These are phyloP conservation scores for Lithocarpus polystachyus DNA, from an alignment of 306 rosid genomes.

Conservation along the genomic window DNA sequence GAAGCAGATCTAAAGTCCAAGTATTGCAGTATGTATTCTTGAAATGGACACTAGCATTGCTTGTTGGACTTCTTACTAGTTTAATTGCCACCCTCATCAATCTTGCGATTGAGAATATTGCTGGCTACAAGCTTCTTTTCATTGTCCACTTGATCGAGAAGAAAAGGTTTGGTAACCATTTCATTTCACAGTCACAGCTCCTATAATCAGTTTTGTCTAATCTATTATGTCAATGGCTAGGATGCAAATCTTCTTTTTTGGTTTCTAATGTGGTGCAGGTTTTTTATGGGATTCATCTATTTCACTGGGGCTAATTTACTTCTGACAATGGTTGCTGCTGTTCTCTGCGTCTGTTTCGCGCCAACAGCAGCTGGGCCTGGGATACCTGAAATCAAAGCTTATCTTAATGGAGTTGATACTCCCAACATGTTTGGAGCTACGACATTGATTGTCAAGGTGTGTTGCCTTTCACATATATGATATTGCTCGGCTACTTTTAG, in stretches of 20 bases:
- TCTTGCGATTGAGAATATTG: slow-evolving; percentile 82
- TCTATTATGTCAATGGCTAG: not conserved
- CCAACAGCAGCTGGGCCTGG: slow-evolving; percentile 97
- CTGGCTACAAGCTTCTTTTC: slow-evolving; percentile 79
- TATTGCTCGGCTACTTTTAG: not conserved
- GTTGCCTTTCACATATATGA: slow-evolving; percentile 6
- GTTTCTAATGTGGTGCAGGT: slow-evolving; percentile 41
- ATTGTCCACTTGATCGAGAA: slow-evolving; percentile 42
- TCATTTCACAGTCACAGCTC: not conserved
- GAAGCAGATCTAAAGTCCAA: slow-evolving; percentile 74
- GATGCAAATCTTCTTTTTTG: too few relatives aligned
- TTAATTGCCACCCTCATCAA: slow-evolving; percentile 79
- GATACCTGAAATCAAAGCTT: slow-evolving; percentile 94
- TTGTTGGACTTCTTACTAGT: slow-evolving; percentile 86
- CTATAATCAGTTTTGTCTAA: not conserved
- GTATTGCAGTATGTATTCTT: slow-evolving; percentile 67
- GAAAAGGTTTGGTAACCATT: slow-evolving; percentile 41
- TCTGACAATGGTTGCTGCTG: slow-evolving; percentile 54
- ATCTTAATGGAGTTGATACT: slow-evolving; percentile 87
- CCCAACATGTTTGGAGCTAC: slow-evolving; percentile 84
- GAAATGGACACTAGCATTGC: slow-evolving; percentile 75
- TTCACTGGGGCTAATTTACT: slow-evolving; percentile 53
- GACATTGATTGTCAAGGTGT: slow-evolving; percentile 72
- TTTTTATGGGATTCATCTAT: slow-evolving; percentile 54
- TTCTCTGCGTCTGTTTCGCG: slow-evolving; percentile 80